Evolutionary conservation across 2,329 filamentous ascomycete genomes (phyloP), one percentile per base, ranked within the genome.

Genomic region (Biscogniauxia marginata): DNA sequence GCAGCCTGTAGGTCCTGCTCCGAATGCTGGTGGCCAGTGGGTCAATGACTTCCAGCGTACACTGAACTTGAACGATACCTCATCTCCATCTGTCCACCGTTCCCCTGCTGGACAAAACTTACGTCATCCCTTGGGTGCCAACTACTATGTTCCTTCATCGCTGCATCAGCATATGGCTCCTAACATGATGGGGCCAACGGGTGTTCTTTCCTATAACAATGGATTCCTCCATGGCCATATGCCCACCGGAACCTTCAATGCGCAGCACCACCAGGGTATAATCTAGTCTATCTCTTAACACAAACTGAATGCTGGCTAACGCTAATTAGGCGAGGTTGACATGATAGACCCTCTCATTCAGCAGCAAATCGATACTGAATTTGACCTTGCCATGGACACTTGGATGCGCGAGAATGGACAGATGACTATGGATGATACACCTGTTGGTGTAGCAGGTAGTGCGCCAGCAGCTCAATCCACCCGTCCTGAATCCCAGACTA

Each of bases 241-340:
- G 9, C 30, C 11, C 30, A n/a, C 3, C 13, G 30, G 13, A n/a
- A 6, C 30, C n/a, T 16, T 39, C 30, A 39, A 39, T 39, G 13
- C 13, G 30, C 49, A 45, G n/a, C 23, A 48, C 11, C 24, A 50
- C 8, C 44, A 24, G 18, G 50, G 71, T 77, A 83, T 65, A 84
- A 87, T 62, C 87, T 88, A 65, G 57, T 66, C 24, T 58, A 62
- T 46, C 73, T 25, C n/a, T n/a, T n/a, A n/a, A 23, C 46, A 39
- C 18, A 18, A 30, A 25, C 25, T 6, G 20, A 49, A 48, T 39
- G 25, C 25, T 24, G 48, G 44, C 50, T 57, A 52, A 55, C 46
- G 4, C 23, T 24, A 16, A 8, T 8, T 2, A 20, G 49, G 30
- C n/a, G 8, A 18, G 59, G 58, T 45, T 6, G 19, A 44, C 7